Base-by-base conservation (phyloP, 1,284 basidiomycete genomes). In the Pyrrhoderma lamaoense region DNA sequence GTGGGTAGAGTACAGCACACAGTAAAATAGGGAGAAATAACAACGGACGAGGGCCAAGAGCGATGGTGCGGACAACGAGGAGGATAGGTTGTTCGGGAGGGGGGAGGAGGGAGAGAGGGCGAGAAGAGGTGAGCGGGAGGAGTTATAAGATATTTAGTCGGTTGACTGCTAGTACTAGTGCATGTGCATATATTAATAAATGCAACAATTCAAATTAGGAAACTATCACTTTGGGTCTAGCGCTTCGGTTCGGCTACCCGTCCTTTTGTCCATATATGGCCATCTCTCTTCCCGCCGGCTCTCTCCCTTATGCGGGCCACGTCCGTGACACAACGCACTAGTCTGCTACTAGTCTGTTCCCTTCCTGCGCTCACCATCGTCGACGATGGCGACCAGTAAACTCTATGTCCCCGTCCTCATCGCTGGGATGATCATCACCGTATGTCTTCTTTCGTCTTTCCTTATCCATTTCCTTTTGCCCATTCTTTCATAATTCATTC, bases 401-500 rank as follows among this genome's bases (percentile, higher is more conserved):
- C 44, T 50, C 43, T 73, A 70, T 57, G 62, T 80, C 50, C 73
- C 76, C 45, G 54, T 69, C 57, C 76, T 80, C 64, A 72, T 90
- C 22, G 80, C 71, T 52, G 88, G 87, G 46, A 90, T 90, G 88
- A 82, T 90, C 61, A 65, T 88, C 57, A 89, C 88, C 7, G 88
- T 84, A 56, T 27, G 73, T 64, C 2, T 11, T 16, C 39, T 45
- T 18, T 34, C 9, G 36, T 3, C 38, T 42, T 14, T 43, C 35
- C 31, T 18, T 38, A 16, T 46, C 14, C 53, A 38, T 5, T 8
- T 48, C 47, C 36, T 50, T 59, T 46, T 55, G 11, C 27, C 27
- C 5, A 5, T 11, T 31, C 27, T 31, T 31, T 31, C 27, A 31
- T 31, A 5, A 5, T 40, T 8, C 38, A 4, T 40, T 40, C n/a